Evolutionary conservation across 2,329 filamentous ascomycete genomes (phyloP), one percentile per base, ranked within the genome.

Genomic region (Ophiostoma ulmi): DNA sequence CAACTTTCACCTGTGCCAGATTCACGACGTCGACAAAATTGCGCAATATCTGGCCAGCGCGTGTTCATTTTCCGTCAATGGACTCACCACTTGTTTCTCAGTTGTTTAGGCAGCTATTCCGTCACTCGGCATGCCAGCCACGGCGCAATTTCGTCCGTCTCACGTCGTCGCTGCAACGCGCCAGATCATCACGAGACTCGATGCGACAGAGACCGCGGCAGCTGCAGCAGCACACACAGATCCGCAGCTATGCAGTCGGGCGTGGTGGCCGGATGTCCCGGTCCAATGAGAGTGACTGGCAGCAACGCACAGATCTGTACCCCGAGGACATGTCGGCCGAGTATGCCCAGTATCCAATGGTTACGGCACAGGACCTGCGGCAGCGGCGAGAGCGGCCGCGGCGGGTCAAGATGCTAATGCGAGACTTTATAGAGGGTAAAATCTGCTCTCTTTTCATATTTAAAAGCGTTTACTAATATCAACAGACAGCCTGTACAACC

Each of bases 371-470:
- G 74, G 89, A 93, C 73, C 82, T 99, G 75, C 89, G 90, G 75
- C 83, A 80, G 74, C 86, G 91, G 70, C 89, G 83, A 69, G 90
- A 97, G 78, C 85, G 95, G 77, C 95, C 95, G 64, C 87, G 87
- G 77, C 87, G 91, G 79, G 94, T 97, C 75, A 97, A 97, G 86
- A 99, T 99, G 95, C 82, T 97, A 77, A 91, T 96, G 78, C 87
- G 96, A 74, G 96, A 99, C 84, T 99, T 99, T 78, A 95, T 99
- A 78, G 95, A 99, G 80, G 94, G 91, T 93, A 78, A 75, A 79
- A 78, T 6, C 41, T 0, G 3, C 20, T n/a, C n/a, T 1, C 48
- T 8, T 35, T 73, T 8, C 31, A 26, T n/a, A 17, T 48, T 5
- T 8, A 11, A 3, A 38, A n/a, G 44, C 58, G 13, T 10, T 35